These are phyloP conservation scores for Polytrichum commune DNA, from an alignment of 225 moss, liverwort and hornwort species.

Conservation along the genomic window DNA sequence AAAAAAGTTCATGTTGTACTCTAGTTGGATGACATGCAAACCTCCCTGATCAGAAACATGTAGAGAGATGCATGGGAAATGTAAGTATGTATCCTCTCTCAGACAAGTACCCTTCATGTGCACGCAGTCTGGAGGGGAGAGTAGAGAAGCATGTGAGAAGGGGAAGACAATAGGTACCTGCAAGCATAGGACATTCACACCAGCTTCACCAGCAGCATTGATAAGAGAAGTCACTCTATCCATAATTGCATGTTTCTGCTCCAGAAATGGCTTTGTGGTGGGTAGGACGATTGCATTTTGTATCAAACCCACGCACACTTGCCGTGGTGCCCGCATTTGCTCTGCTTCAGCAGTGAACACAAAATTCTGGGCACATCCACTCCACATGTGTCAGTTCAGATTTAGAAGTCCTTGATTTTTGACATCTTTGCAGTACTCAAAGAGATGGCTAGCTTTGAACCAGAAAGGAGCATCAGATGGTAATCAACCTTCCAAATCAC, in stretches of 20 bases:
- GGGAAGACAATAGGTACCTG: conserved; percentile 44
- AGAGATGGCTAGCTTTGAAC: neutral
- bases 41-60: too few species aligned
- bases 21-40: too few species aligned
- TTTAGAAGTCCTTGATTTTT: neutral
- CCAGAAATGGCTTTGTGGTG: conserved; percentile 60
- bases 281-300: conserved; percentile 86
- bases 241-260: conserved; percentile 74
- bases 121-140: too few species aligned
- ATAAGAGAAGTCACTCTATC: conserved; percentile 57
- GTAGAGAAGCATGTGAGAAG: too few species aligned
- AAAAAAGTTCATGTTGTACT: too few species aligned
- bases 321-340: conserved; percentile 71
- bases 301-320: conserved; percentile 73
- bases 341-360: conserved; percentile 72
- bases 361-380: conserved; percentile 48
- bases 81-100: too few species aligned
- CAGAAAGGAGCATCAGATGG: neutral
- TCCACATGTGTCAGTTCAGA: neutral
- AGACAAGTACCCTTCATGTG: too few species aligned
- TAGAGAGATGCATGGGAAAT: too few species aligned
- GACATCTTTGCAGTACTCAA: neutral
- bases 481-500: neutral
- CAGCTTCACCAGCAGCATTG: conserved; percentile 57
- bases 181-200: conserved; percentile 87